Evolutionary conservation across 2,329 filamentous ascomycete genomes (phyloP).

Genomic region (Trichoderma harzianum): DNA sequence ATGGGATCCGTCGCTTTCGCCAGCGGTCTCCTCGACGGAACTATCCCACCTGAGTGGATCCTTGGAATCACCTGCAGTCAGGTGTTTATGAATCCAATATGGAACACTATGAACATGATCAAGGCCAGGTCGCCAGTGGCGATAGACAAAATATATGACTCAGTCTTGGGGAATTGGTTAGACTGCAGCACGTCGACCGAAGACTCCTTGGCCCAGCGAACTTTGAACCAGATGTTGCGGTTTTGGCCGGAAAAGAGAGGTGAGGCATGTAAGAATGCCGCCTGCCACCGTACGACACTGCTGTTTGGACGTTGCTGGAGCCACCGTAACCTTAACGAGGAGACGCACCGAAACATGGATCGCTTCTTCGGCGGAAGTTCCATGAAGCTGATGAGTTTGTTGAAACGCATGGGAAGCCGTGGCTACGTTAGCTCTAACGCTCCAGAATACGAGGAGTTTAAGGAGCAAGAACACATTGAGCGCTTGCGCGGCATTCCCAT

Average conservation of each 20-base stretch:
- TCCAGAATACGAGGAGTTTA: slow-evolving; percentile 45
- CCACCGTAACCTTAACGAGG: slow-evolving; percentile 62
- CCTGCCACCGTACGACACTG: slow-evolving; percentile 58
- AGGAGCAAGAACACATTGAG: slow-evolving; percentile 47
- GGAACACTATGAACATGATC: slow-evolving; percentile 52
- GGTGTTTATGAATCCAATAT: slow-evolving; percentile 62
- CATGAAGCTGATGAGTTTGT: slow-evolving; percentile 54
- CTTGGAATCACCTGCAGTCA: slow-evolving; percentile 56
- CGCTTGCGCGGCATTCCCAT: slow-evolving; percentile 53
- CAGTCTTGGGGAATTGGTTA: slow-evolving; percentile 53
- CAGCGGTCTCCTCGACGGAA: slow-evolving; percentile 58
- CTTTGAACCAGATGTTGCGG: slow-evolving; percentile 54
- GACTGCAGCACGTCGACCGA: slow-evolving; percentile 47
- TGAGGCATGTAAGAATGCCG: slow-evolving; percentile 60
- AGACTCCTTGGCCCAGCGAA: slow-evolving; percentile 43
- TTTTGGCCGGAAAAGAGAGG: slow-evolving; percentile 52
- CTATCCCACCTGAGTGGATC: slow-evolving; percentile 55
- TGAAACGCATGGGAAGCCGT: slow-evolving; percentile 53
- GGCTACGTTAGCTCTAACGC: slow-evolving; percentile 52
- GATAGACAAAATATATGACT: slow-evolving; percentile 48
- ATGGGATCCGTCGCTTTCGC: slow-evolving; percentile 60
- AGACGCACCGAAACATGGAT: slow-evolving; percentile 60
- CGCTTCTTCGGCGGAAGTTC: slow-evolving; percentile 61
- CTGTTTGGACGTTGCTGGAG: slow-evolving; percentile 62
- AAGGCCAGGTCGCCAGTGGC: slow-evolving; percentile 51